These are phyloP conservation scores for Tylopilus sp. DNA, from an alignment of 768 basidiomycete species.

Conservation along the genomic window DNA sequence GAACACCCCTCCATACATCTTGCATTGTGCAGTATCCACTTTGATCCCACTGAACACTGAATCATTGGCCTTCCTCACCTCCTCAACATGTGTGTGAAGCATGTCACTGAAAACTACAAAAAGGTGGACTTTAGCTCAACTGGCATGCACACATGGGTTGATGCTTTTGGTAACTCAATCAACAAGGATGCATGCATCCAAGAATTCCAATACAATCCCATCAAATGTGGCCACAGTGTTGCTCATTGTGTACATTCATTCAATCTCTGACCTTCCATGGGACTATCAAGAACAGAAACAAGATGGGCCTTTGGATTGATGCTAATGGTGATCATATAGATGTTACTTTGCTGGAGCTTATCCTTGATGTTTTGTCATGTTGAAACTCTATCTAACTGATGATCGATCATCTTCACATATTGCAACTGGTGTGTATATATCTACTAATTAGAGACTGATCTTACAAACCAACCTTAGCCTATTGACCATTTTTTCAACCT, in stretches of 20 bases:
- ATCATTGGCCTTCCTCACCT: not conserved
- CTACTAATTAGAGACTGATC: no score
- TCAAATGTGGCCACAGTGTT: not conserved
- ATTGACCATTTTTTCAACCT: not conserved
- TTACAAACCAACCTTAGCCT: not conserved
- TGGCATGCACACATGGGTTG: not conserved
- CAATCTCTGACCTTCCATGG: not conserved
- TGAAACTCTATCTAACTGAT: not conserved
- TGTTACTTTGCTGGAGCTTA: not conserved
- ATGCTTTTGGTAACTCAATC: not conserved
- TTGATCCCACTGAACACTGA: no score
- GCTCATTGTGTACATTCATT: not conserved
- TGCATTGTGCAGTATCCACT: no score
- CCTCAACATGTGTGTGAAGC: not conserved
- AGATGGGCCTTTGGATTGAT: not conserved
- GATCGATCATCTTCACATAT: not conserved
- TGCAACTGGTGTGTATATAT: not conserved
- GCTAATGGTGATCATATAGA: not conserved
- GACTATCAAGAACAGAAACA: not conserved
- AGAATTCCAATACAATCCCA: not conserved
- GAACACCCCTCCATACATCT: no score
- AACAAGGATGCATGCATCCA: not conserved
- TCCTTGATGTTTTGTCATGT: not conserved
- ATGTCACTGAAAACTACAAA: not conserved
- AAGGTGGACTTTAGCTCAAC: not conserved